Evolutionary conservation across 139 green algal genomes (phyloP).

Genomic region (Volvox africanus): DNA sequence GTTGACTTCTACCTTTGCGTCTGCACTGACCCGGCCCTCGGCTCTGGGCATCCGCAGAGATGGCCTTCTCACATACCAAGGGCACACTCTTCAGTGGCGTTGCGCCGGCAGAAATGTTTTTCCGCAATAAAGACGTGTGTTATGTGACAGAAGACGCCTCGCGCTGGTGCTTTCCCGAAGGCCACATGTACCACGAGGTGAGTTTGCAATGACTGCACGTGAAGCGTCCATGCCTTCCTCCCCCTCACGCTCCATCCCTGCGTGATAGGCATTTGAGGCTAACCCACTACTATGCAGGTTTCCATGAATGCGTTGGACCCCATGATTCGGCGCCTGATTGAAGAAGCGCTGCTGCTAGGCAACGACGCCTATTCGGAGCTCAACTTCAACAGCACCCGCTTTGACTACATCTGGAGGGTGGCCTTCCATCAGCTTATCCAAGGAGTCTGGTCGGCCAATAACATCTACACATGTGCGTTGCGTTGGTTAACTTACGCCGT

Average conservation of each 20-base stretch:
- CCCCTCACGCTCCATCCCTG: not conserved
- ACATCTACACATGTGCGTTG: constrained; percentile 39
- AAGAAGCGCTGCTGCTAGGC: constrained; percentile 44
- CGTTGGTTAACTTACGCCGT: too few species aligned
- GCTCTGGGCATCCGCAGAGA: constrained; percentile 16
- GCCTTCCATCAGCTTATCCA: constrained; percentile 48
- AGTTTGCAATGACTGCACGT: not conserved
- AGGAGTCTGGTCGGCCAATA: constrained; percentile 31
- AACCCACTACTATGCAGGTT: not conserved
- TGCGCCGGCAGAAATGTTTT: constrained; percentile 43
- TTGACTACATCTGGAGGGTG: constrained; percentile 51
- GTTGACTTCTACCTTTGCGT: too few species aligned
- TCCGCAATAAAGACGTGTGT: constrained; percentile 40
- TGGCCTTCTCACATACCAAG: constrained; percentile 39
- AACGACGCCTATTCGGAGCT: constrained; percentile 31
- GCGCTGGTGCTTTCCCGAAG: constrained; percentile 46
- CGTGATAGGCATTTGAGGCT: not conserved
- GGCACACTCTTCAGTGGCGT: constrained; percentile 41
- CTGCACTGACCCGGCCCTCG: not conserved
- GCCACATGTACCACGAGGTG: constrained; percentile 53
- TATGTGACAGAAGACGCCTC: not conserved
- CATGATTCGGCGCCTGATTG: constrained; percentile 42
- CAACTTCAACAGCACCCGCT: constrained; percentile 44
- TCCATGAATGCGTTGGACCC: constrained; percentile 35
- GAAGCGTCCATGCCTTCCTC: not conserved